Percentiles rank a stretch among this genome's conserved stretches.
phyloP scores from a whole-genome alignment of 495 filamentous ascomycete genomes.

The Tirmania nivea region DNA sequence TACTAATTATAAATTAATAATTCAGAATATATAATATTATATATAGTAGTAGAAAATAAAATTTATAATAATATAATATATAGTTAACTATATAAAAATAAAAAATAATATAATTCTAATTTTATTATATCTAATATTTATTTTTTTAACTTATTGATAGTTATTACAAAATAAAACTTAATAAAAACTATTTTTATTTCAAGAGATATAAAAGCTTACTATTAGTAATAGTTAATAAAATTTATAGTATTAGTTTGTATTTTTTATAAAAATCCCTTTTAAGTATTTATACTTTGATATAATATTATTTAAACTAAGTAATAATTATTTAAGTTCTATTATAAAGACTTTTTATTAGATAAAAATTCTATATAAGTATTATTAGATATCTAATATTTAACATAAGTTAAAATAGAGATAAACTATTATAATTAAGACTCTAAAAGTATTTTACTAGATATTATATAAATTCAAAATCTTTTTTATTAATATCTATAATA shows the following conservation, averaged over 20 bases:
- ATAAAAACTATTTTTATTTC: background rate
- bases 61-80: background rate
- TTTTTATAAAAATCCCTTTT: background rate
- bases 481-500: background rate
- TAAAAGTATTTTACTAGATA: background rate
- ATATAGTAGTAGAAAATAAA: too few species aligned
- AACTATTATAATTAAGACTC: background rate
- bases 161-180: background rate
- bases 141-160: background rate
- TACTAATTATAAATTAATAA: too few species aligned
- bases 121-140: background rate
- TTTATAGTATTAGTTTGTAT: background rate
- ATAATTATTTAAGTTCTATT: background rate
- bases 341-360: background rate
- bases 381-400: background rate
- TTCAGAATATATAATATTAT: too few species aligned
- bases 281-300: background rate
- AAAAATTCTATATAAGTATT: background rate
- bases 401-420: background rate
- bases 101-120: background rate
- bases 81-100: background rate
- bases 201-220: background rate
- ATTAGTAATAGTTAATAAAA: background rate
- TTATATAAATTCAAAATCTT: background rate
- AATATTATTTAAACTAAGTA: background rate